Evolutionary conservation across 768 basidiomycete species (phyloP).

Genomic region (Nidularia pulvinata): DNA sequence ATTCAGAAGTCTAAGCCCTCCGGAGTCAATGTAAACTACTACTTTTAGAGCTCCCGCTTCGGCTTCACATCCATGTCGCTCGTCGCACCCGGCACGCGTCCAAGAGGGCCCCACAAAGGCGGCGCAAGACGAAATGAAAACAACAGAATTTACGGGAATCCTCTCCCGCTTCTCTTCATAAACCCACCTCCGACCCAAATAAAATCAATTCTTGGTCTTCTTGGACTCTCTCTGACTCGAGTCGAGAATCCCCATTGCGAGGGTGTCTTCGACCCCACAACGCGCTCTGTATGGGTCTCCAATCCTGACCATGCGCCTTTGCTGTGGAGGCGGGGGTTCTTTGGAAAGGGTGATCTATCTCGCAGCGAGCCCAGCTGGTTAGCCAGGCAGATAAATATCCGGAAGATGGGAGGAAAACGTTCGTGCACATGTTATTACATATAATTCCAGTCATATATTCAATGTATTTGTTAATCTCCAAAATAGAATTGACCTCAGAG

Average conservation of each 20-base stretch:
- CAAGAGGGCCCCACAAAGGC: slow-evolving; percentile 44
- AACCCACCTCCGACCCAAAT: slow-evolving; percentile 40
- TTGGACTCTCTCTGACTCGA: slow-evolving; percentile 59
- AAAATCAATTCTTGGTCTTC: slow-evolving; percentile 45
- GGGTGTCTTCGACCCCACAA: slow-evolving; percentile 75
- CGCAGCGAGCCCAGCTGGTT: slow-evolving; percentile 96
- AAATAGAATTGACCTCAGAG: slow-evolving; percentile 78
- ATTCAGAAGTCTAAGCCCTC: too few relatives aligned
- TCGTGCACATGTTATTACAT: slow-evolving; percentile 18
- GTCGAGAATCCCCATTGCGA: slow-evolving; percentile 73
- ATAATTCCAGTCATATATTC: background rate
- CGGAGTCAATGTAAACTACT: background rate
- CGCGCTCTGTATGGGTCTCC: slow-evolving; percentile 88
- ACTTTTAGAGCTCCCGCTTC: background rate
- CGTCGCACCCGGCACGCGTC: slow-evolving; percentile 35
- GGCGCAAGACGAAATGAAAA: slow-evolving; percentile 59
- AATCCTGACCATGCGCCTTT: slow-evolving; percentile 60
- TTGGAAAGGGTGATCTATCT: slow-evolving; percentile 95
- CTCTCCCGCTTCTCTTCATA: slow-evolving; percentile 61
- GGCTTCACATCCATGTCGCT: slow-evolving; percentile 36
- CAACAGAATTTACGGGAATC: slow-evolving; percentile 66
- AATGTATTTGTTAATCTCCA: background rate
- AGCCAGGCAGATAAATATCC: slow-evolving; percentile 71
- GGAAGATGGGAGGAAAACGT: slow-evolving; percentile 62
- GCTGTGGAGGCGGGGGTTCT: slow-evolving; percentile 92